Base-by-base conservation (phyloP, 2,329 filamentous ascomycete genomes). In the Fusarium subtropicale region DNA sequence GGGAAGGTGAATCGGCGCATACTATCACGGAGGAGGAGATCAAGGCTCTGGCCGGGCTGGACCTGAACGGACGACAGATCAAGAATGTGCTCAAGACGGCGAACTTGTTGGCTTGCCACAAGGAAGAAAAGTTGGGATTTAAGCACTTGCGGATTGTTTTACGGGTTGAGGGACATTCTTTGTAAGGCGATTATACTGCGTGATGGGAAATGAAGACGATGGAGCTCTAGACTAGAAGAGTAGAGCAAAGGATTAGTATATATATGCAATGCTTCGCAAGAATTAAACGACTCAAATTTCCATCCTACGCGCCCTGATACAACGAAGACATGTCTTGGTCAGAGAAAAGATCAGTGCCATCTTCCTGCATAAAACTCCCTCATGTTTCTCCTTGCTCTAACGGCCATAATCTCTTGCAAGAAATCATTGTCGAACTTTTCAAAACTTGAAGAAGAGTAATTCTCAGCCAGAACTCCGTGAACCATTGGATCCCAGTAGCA, bases 21-120 rank as follows among this genome's bases (percentile, higher is more conserved):
- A 73, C 75, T 11, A 63, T 81, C 5, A 68, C 56, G 0, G 74
- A 78, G 0, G 74, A 71, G 0, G 74, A 78, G 16, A 53, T 81
- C 3, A 75, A 76, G n/a, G 71, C 78, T 52, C 75, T 86, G 36
- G 76, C 81, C 1, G 60, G 71, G 24, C 74, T 84, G 52, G 74
- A 81, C 7, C 76, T 86, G 44, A 86, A 86, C 50, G 83, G 84
- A 6, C 76, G 83, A 24, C 82, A 86, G 77, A 86, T 86, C 61
- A 85, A 85, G 76, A 86, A 84, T 48, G 66, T 81, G n/a, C 73
- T 83, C 71, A 83, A 83, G 74, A 76, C 72, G 15, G 75, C 75
- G 15, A 76, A 75, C 39, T 45, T 79, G 44, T 56, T 79, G 56
- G 77, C 78, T 13, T 77, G 68, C 13, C 77, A 79, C 45, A 73